Conservation (phyloP, 2,329 filamentous ascomycete species). For the Monosporascus sp. region DNA sequence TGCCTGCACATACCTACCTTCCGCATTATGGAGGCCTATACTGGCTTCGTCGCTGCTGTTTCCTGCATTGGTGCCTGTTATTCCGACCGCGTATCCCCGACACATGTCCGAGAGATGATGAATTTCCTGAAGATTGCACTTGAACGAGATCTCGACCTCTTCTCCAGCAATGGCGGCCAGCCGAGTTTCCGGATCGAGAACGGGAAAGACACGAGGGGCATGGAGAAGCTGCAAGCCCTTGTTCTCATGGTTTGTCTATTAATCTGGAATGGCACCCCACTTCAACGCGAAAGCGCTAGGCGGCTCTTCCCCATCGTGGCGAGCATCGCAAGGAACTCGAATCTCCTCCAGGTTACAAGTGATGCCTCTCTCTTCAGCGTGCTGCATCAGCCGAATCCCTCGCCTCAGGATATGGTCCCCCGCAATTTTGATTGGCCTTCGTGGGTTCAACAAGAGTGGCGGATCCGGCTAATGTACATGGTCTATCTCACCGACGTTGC, state of each 20-base stretch:
- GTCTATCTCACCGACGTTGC: constrained; percentile 61
- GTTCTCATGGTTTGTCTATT: constrained; percentile 57
- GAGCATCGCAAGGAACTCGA: constrained; percentile 50
- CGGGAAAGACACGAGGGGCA: constrained; percentile 34
- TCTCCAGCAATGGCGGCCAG: constrained; percentile 32
- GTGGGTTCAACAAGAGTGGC: constrained; percentile 69
- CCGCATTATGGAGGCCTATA: constrained; percentile 59
- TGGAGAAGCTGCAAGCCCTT: constrained; percentile 65
- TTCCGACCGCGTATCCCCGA: constrained; percentile 55
- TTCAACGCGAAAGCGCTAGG: constrained; percentile 59
- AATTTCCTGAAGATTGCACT: constrained; percentile 56
- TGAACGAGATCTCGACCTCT: constrained; percentile 48
- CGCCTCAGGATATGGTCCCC: constrained; percentile 39
- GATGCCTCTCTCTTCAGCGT: constrained; percentile 48
- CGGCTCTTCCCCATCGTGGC: constrained; percentile 54
- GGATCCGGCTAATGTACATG: constrained; percentile 59
- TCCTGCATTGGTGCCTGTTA: constrained; percentile 72
- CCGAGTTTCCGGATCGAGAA: constrained; percentile 34
- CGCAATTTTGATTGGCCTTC: constrained; percentile 57
- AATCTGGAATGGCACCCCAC: constrained; percentile 64
- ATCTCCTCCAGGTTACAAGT: constrained; percentile 50
- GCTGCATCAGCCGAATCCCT: constrained; percentile 53
- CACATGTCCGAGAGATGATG: constrained; percentile 64
- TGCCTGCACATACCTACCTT: constrained; percentile 69
- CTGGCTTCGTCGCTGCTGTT: constrained; percentile 63